Conservation (phyloP, 495 filamentous ascomycete species). For the Talaromyces stipitatus region DNA sequence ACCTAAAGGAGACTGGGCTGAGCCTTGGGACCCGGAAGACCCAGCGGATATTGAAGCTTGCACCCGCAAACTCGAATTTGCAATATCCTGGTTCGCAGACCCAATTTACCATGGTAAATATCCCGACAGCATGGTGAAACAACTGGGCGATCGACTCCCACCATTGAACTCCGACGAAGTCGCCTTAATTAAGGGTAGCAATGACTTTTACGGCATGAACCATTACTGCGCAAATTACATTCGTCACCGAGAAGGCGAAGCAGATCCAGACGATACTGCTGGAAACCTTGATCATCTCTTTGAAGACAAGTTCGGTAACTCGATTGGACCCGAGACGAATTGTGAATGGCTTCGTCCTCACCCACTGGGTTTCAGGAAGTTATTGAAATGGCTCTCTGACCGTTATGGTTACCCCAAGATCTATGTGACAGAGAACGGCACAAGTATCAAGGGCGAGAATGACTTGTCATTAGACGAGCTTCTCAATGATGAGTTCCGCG, state of each 20-base stretch:
- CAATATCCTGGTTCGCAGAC: conserved; percentile 57
- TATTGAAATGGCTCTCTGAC: conserved; percentile 72
- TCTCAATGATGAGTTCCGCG: conserved; percentile 66
- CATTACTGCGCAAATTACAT: conserved; percentile 81
- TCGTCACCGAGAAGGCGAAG: conserved; percentile 53
- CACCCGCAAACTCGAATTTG: conserved; percentile 46
- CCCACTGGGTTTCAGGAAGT: conserved; percentile 63
- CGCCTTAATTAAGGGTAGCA: conserved; percentile 62
- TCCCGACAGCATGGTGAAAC: conserved; percentile 66
- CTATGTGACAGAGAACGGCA: conserved; percentile 79
- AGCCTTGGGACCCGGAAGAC: conserved; percentile 45
- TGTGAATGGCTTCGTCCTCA: conserved; percentile 67
- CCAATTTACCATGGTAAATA: conserved; percentile 71
- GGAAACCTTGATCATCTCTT: conserved; percentile 64
- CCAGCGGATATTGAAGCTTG: conserved; percentile 42
- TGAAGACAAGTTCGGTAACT: conserved; percentile 58
- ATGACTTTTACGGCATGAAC: conserved; percentile 83
- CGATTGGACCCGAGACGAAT: conserved; percentile 68
- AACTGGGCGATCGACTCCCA: conserved; percentile 63
- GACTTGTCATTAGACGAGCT: conserved; percentile 61
- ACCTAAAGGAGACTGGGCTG: conserved; percentile 51
- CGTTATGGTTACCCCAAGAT: conserved; percentile 67
- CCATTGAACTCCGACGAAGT: conserved; percentile 57
- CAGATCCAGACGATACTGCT: conserved; percentile 56
- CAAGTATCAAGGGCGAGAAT: conserved; percentile 70